A percentile compares a stretch with the other conserved stretches of the same genome.
Evolutionary conservation across 768 basidiomycete genomes (phyloP).

Genomic region (Lactarius vividus): DNA sequence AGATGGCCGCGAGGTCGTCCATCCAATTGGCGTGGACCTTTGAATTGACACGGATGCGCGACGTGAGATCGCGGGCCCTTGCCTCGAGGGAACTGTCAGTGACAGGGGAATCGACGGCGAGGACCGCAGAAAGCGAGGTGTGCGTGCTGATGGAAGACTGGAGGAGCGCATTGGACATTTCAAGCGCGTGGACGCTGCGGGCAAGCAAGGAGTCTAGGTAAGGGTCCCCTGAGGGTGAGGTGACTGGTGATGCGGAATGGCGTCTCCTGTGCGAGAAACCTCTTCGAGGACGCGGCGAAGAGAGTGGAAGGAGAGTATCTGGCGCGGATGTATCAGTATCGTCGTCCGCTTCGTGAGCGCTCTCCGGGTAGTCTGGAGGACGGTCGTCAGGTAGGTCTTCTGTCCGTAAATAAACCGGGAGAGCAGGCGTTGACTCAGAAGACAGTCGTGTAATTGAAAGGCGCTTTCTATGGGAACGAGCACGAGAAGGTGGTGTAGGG

Average conservation of each 20-base stretch:
- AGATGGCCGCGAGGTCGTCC: constrained; percentile 59
- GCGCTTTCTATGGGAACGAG: constrained; percentile 50
- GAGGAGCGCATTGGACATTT: constrained; percentile 78
- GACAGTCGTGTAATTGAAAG: constrained; percentile 57
- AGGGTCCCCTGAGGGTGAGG: constrained; percentile 42
- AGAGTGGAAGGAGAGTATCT: constrained; percentile 34
- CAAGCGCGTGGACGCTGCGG: constrained; percentile 80
- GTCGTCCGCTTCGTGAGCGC: constrained; percentile 73
- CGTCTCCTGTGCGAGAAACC: constrained; percentile 34
- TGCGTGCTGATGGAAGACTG: constrained; percentile 75
- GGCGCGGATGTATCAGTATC: constrained; percentile 55
- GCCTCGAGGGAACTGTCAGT: constrained; percentile 47
- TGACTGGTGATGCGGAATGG: constrained; percentile 26
- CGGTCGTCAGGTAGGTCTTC: constrained; percentile 46
- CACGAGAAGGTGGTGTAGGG: constrained; percentile 29
- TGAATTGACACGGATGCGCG: constrained; percentile 46
- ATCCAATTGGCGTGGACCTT: constrained; percentile 57
- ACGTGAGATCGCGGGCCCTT: constrained; percentile 51
- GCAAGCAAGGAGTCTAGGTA: constrained; percentile 76
- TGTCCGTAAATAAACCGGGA: constrained; percentile 57
- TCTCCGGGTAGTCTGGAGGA: constrained; percentile 75
- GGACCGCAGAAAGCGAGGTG: constrained; percentile 48
- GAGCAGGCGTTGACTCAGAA: constrained; percentile 60
- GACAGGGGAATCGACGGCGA: constrained; percentile 44
- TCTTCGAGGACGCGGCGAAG: constrained; percentile 38